Base-by-base conservation (phyloP, 2,329 filamentous ascomycete genomes). In the Didymella glomerata region DNA sequence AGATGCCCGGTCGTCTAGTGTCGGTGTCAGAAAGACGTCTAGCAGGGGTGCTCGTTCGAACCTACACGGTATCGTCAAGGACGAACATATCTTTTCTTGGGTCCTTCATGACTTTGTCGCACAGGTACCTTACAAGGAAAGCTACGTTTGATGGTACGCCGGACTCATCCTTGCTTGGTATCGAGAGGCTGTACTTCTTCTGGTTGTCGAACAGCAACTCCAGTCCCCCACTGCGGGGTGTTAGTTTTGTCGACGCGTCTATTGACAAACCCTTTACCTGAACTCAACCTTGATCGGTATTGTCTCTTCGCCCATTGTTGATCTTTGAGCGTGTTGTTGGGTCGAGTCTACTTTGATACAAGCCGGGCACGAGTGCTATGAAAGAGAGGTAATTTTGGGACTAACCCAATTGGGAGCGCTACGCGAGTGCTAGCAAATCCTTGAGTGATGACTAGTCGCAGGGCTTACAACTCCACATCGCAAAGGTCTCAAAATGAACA, bases 201-300 rank as follows among this genome's bases (percentile, higher is more conserved):
- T 92, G 83, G 75, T 97, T 90, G 30, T 89, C 87, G 80, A 99
- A 99, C 65, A 99, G 88, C 81, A 97, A 90, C 80, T 99, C 95
- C 18, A 99, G 86, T 22, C 95, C 95, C 62, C 95, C 95, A 65
- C 95, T 83, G 48, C 25, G 54, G 54, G 16, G 55, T 27, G 54
- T 70, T 41, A 70, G 65, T 38, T 10, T 13, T 7, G 4, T 10
- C n/a, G 5, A 14, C 1, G 4, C 16, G 9, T 40, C 9, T 38
- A 14, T 11, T 18, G 27, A 32, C 3, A 3, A n/a, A 3, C 10
- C 8, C 76, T 81, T 63, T 80, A 90, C 89, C 84, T 87, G 74
- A 95, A 94, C 76, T 95, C 91, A 27, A 95, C 86, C 5, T 85
- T 85, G 65, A 94, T 83, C 22, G 83, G 75, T 48, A 91, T 78